Conservation (phyloP, 805 yeast genomes). For the Saturnispora ahearnii region DNA sequence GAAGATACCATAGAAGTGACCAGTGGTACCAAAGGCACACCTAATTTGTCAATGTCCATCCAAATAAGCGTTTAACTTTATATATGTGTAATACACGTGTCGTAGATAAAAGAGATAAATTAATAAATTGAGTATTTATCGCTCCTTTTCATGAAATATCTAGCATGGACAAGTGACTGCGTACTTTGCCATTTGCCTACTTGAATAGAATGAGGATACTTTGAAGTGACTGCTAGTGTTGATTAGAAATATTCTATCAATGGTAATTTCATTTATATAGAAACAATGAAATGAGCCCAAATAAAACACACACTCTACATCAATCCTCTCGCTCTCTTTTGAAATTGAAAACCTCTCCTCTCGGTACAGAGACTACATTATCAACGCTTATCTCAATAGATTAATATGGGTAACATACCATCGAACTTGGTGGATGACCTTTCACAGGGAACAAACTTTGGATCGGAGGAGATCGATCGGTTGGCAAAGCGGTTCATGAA, state of each 20-base stretch:
- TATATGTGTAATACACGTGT: neutral
- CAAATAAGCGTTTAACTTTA: neutral
- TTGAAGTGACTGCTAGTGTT: too few species aligned
- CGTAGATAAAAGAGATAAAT: too few species aligned
- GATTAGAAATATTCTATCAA: too few species aligned
- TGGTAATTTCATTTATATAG: too few species aligned
- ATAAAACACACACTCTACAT: too few species aligned
- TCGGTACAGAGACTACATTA: neutral
- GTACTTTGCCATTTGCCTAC: too few species aligned
- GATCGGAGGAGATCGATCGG: slow-evolving; percentile 84
- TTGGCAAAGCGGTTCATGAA: slow-evolving; percentile 91
- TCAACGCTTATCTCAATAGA: neutral
- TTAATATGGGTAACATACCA: slow-evolving; percentile 30
- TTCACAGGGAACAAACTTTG: slow-evolving; percentile 78
- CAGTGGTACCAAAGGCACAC: neutral
- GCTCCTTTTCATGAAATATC: too few species aligned
- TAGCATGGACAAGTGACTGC: too few species aligned
- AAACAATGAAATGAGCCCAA: too few species aligned
- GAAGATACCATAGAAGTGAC: neutral
- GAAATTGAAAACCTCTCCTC: neutral
- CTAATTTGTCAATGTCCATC: neutral
- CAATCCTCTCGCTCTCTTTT: too few species aligned
- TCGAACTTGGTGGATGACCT: slow-evolving; percentile 49
- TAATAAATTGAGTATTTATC: too few species aligned
- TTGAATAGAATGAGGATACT: too few species aligned